A percentile compares a stretch with the other conserved stretches of the same genome.
These are phyloP conservation scores for Aspergillus ostianus DNA, from an alignment of 495 filamentous ascomycete species.

Conservation along the genomic window DNA sequence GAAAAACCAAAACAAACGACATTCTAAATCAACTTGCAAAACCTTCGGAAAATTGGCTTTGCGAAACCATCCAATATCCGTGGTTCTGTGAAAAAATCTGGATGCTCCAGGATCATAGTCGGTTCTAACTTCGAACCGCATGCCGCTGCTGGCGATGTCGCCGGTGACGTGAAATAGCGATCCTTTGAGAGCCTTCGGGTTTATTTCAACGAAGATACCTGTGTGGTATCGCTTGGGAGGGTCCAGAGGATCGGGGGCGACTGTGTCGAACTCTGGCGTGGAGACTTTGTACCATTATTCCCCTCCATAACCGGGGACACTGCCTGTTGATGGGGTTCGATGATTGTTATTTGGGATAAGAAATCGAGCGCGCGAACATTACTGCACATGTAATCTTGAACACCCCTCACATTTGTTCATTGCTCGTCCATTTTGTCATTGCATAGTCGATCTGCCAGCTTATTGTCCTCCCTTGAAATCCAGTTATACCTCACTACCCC, in stretches of 20 bases:
- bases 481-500: slow-evolving; percentile 28
- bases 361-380: too few species aligned
- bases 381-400: too few species aligned
- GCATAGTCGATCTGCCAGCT: slow-evolving; percentile 4
- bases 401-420: too few species aligned
- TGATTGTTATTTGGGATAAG: too few species aligned
- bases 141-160: background rate
- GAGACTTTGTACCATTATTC: background rate
- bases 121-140: background rate
- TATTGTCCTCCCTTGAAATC: slow-evolving; percentile 12
- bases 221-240: background rate
- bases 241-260: background rate
- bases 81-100: background rate
- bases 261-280: background rate
- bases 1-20: background rate
- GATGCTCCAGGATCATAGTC: background rate
- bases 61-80: background rate
- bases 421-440: slow-evolving; percentile 11
- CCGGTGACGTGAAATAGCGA: background rate
- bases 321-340: too few species aligned
- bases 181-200: background rate
- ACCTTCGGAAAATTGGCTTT: background rate
- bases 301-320: too few species aligned
- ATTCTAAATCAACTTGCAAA: background rate
- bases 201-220: background rate